These are phyloP conservation scores for Ascochyta clinopodiicola DNA, from an alignment of 2,329 filamentous ascomycete genomes.

Conservation along the genomic window DNA sequence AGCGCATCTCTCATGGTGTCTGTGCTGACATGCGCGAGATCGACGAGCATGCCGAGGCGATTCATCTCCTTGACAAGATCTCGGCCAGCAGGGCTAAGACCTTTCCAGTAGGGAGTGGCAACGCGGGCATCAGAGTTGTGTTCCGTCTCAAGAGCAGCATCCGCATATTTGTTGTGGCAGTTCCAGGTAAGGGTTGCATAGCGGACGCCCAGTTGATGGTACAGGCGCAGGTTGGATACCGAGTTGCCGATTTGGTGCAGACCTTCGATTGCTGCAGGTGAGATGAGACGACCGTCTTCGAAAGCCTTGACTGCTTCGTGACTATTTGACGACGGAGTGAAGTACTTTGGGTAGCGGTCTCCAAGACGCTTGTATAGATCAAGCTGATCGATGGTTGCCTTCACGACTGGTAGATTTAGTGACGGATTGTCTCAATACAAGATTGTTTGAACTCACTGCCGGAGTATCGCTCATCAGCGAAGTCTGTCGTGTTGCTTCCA, in stretches of 20 bases:
- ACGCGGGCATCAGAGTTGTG: constrained; percentile 46
- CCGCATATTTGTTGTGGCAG: constrained; percentile 88
- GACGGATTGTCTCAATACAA: not conserved
- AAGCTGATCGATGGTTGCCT: constrained; percentile 75
- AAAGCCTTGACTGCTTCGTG: constrained; percentile 66
- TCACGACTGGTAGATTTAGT: constrained; percentile 58
- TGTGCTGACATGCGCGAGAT: constrained; percentile 77
- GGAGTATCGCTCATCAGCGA: constrained; percentile 74
- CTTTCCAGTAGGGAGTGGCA: constrained; percentile 68
- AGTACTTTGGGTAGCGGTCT: constrained; percentile 69
- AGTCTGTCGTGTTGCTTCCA: constrained; percentile 68
- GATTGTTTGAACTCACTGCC: constrained; percentile 57
- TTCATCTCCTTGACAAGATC: constrained; percentile 87
- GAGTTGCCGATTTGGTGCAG: constrained; percentile 94
- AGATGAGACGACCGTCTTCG: constrained; percentile 43
- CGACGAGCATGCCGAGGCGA: constrained; percentile 90
- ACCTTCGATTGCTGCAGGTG: constrained; percentile 59
- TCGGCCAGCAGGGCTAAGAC: constrained; percentile 74
- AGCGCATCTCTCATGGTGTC: constrained; percentile 89
- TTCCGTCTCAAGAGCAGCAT: constrained; percentile 73
- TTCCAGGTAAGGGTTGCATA: constrained; percentile 93
- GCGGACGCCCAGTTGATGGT: constrained; percentile 78
- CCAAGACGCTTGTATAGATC: constrained; percentile 73
- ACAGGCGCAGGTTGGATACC: constrained; percentile 75
- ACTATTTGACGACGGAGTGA: constrained; percentile 69